A percentile compares a stretch with the other conserved stretches of the same genome.
phyloP scores from a whole-genome alignment of 176 grass and related monocot genomes.

The Panicum miliaceum region DNA sequence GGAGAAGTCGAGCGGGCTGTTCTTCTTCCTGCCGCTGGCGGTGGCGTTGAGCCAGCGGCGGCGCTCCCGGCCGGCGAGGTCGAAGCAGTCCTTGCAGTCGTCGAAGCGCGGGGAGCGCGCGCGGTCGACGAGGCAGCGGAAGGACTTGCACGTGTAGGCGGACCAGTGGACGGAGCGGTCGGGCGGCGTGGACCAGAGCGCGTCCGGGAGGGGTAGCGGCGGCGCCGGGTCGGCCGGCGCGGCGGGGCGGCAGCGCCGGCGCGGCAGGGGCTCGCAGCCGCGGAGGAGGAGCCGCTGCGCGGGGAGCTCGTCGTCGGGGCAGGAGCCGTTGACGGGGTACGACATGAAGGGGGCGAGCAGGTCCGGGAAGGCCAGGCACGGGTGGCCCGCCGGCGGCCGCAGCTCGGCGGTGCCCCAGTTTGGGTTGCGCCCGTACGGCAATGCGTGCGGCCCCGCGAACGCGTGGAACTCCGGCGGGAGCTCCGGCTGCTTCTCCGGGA shows the following conservation, averaged over 20 bases:
- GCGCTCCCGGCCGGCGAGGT: constrained; percentile 50
- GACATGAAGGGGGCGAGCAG: constrained; percentile 21
- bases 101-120: constrained; percentile 30
- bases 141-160: constrained; percentile 66
- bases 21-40: neutral
- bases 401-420: constrained; percentile 26
- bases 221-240: constrained; percentile 45
- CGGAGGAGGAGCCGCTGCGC: constrained; percentile 66
- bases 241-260: constrained; percentile 58
- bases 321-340: constrained; percentile 58
- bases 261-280: constrained; percentile 68
- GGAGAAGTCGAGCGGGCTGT: constrained; percentile 32
- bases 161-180: constrained; percentile 62
- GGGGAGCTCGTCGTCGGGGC: constrained; percentile 62
- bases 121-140: constrained; percentile 49
- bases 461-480: constrained; percentile 22
- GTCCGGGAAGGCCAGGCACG: constrained; percentile 31
- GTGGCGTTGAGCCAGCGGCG: constrained; percentile 49
- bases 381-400: constrained; percentile 13
- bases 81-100: constrained; percentile 72
- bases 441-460: constrained; percentile 26
- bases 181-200: constrained; percentile 56
- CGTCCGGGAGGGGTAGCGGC: constrained; percentile 32
- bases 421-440: constrained; percentile 24
- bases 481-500: neutral